Percentiles rank a stretch among this genome's conserved stretches.
phyloP scores from a whole-genome alignment of 1,139 yeast species.

The Suhomyces chickasaworum region DNA sequence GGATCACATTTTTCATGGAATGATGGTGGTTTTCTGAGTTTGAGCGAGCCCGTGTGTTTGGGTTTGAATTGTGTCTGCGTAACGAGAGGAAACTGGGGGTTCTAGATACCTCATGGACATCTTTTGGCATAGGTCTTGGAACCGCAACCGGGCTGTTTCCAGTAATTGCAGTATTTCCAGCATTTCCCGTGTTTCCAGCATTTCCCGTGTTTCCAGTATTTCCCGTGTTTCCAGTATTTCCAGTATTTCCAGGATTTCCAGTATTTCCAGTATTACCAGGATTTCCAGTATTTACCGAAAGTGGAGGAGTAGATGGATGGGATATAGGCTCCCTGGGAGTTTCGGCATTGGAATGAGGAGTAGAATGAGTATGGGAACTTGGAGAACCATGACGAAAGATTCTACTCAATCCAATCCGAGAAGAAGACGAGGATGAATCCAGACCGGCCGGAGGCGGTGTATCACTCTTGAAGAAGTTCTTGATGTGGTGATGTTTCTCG shows the following conservation, averaged over 20 bases:
- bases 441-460: constrained; percentile 9
- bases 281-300: background rate
- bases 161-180: no score
- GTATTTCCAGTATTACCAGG: no score
- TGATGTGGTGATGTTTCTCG: constrained; percentile 11
- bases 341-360: background rate
- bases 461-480: constrained; percentile 24
- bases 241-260: no score
- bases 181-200: no score
- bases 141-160: background rate
- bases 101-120: constrained; percentile 16
- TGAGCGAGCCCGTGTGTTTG: constrained; percentile 9
- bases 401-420: constrained; percentile 28
- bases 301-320: background rate
- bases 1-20: constrained; percentile 8
- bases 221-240: no score
- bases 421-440: constrained; percentile 3
- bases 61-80: constrained; percentile 31
- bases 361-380: background rate
- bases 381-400: constrained; percentile 16
- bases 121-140: background rate
- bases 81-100: constrained; percentile 33
- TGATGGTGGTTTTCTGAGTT: constrained; percentile 12
- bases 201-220: no score
- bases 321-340: background rate